A percentile compares a stretch with the other conserved stretches of the same genome.
phyloP scores from a whole-genome alignment of 352 stramenopile genomes.

The Thraustochytrium striatum region DNA sequence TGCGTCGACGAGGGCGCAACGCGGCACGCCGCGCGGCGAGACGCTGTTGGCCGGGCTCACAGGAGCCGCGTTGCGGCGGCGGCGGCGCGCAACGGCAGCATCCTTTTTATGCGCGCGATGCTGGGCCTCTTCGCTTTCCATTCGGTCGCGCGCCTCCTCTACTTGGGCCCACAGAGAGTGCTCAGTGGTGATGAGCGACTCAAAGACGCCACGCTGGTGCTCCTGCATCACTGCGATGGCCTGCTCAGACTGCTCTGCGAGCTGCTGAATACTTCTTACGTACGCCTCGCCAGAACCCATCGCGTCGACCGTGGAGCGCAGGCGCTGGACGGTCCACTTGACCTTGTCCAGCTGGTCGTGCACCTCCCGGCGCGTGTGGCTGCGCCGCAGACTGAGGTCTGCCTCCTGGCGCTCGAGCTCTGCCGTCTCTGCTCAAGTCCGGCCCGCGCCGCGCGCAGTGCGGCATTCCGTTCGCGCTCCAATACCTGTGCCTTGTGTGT shows the following conservation, averaged over 20 bases:
- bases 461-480: slow-evolving; percentile 20
- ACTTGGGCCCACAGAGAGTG: neutral
- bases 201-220: neutral
- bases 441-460: neutral
- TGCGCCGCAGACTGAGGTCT: neutral
- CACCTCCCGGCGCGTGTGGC: neutral
- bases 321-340: slow-evolving; percentile 8
- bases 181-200: neutral
- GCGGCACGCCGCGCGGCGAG: neutral
- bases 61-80: neutral
- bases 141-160: neutral
- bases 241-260: slow-evolving; percentile 10
- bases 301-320: neutral
- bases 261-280: neutral
- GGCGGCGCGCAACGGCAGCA: neutral
- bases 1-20: neutral
- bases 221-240: neutral
- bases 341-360: slow-evolving; percentile 27
- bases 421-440: slow-evolving; percentile 4
- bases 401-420: neutral
- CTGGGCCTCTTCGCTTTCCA: slow-evolving; percentile 22
- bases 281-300: slow-evolving; percentile 32
- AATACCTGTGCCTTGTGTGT: slow-evolving; percentile 18
- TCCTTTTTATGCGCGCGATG: neutral
- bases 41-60: too few relatives aligned